Evolutionary conservation across 306 rosid genomes (phyloP).

Genomic region (Cercis canadensis): DNA sequence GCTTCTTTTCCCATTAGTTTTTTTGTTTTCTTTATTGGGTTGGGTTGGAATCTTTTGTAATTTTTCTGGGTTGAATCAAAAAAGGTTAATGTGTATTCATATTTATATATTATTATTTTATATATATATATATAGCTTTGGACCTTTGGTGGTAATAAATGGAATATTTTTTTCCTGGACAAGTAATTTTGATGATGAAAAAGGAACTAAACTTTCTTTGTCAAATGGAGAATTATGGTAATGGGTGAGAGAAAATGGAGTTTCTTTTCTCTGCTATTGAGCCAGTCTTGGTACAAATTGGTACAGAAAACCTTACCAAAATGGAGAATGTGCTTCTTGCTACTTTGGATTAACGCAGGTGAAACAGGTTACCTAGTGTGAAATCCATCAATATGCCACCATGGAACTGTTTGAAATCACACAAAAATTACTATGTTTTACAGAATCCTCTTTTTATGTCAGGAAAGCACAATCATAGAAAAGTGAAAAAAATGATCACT

Average conservation of each 20-base stretch:
- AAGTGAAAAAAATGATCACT: constrained; percentile 41
- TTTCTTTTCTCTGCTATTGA: constrained; percentile 21
- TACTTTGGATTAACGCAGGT: constrained; percentile 38
- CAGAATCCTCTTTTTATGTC: constrained; percentile 45
- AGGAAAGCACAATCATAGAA: constrained; percentile 51
- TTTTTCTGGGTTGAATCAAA: constrained; percentile 50
- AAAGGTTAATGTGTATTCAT: constrained; percentile 44
- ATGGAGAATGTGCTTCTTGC: constrained; percentile 37
- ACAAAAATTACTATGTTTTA: neutral
- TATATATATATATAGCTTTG: no score
- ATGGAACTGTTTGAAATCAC: no score
- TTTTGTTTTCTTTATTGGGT: constrained; percentile 34
- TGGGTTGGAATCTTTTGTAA: constrained; percentile 69
- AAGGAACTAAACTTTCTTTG: constrained; percentile 32
- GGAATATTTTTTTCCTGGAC: constrained; percentile 21
- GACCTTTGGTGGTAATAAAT: constrained; percentile 50
- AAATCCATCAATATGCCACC: neutral
- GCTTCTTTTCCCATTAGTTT: no score
- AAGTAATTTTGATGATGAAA: constrained; percentile 27
- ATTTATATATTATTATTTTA: no score
- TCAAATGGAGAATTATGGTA: constrained; percentile 44
- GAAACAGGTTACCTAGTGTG: constrained; percentile 37
- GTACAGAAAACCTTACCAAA: constrained; percentile 37
- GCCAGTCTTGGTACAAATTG: constrained; percentile 42
- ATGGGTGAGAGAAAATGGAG: no score